Evolutionary conservation across 331 rosid genomes (phyloP).

Genomic region (Ulmus americana): DNA sequence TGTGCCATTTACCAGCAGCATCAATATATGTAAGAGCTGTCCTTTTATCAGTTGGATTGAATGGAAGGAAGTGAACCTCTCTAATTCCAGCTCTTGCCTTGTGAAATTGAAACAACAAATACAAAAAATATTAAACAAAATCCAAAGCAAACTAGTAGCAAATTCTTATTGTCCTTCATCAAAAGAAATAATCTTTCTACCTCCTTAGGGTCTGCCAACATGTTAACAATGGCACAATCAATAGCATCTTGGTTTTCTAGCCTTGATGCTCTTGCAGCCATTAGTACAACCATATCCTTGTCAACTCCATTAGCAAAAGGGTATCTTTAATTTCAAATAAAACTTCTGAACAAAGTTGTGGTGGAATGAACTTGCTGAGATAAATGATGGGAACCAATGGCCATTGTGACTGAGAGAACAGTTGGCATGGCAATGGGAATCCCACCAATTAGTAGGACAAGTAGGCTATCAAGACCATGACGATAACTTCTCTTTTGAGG

Average conservation of each 20-base stretch:
- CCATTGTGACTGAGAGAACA: conserved; percentile 85
- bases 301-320: conserved; percentile 39
- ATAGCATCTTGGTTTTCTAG: conserved; percentile 74
- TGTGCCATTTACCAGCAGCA: conserved; percentile 50
- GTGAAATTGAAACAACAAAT: conserved; percentile 5
- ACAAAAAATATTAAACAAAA: neutral
- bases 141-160: no score
- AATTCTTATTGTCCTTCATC: no score
- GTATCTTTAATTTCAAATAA: conserved; percentile 6
- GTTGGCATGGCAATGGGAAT: conserved; percentile 90
- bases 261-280: conserved; percentile 88
- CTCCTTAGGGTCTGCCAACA: conserved; percentile 76
- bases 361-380: conserved; percentile 51
- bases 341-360: neutral
- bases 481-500: conserved; percentile 27
- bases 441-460: conserved; percentile 73
- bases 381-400: conserved; percentile 61
- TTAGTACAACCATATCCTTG: conserved; percentile 60
- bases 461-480: conserved; percentile 56
- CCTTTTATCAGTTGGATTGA: conserved; percentile 72
- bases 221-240: conserved; percentile 63
- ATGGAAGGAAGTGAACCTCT: conserved; percentile 77
- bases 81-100: conserved; percentile 59
- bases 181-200: conserved; percentile 18
- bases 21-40: conserved; percentile 67